Evolutionary conservation across 495 filamentous ascomycete species (phyloP), one percentile per base, ranked within the genome.

Genomic region (Acidiella bohemica): DNA sequence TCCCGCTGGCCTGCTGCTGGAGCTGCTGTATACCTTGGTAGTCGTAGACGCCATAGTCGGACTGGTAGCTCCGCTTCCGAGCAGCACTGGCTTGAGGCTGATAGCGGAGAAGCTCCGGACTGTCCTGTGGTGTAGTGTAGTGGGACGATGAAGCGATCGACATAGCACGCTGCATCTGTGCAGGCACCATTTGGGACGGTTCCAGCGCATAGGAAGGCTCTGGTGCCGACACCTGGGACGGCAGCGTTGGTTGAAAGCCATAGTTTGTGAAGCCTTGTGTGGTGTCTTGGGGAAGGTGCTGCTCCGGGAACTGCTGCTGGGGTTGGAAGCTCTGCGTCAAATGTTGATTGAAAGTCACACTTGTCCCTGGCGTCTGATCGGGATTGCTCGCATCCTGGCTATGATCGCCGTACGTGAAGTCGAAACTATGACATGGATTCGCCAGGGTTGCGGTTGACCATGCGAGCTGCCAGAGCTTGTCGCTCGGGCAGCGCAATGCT

Each of bases 391-490:
- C 1, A 1, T 36, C 44, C 17, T 75, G 68, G 58, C 70, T 71
- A 63, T 69, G 73, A 51, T 68, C 59, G 59, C 63, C 67, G 63
- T 76, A 78, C 53, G 74, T 67, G 69, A 78, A 70, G 71, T 70
- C 60, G 61, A 71, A 74, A 55, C 70, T 70, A 65, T 68, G 71
- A 62, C 73, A 73, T 53, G 73, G 70, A 63, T 67, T 63, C 68
- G 73, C 73, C 73, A 76, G 71, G 57, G 67, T 75, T 71, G 65
- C 73, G 64, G 67, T 67, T 60, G 73, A 56, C 65, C 75, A 79
- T 79, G 72, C 68, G 70, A 71, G 69, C 74, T 71, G 72, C 75
- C 75, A 76, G 72, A 78, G 71, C 73, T 68, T 42, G 60, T 67
- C 71, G 72, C 72, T 71, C 70, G 71, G 70, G 73, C 72, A 74